Percentiles rank a stretch among this genome's conserved stretches.
These are phyloP conservation scores for Curvularia sp. DNA, from an alignment of 2,329 filamentous ascomycete genomes.

Conservation along the genomic window DNA sequence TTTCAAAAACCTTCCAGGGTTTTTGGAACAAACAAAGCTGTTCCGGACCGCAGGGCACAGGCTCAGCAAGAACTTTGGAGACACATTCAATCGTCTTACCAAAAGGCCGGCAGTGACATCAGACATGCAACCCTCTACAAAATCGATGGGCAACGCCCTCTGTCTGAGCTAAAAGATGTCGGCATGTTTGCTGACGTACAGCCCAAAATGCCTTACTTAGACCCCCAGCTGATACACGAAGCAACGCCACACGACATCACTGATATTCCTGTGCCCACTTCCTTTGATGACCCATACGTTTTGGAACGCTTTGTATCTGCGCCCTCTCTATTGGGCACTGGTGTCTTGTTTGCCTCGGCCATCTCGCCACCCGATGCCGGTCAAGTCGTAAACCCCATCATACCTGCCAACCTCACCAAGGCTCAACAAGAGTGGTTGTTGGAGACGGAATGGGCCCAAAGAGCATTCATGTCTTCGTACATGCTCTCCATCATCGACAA, in stretches of 20 bases:
- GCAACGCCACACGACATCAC: conserved; percentile 32
- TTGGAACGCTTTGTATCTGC: conserved; percentile 30
- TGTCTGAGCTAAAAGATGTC: conserved; percentile 25
- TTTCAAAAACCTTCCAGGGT: conserved; percentile 55
- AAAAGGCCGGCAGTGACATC: conserved; percentile 30
- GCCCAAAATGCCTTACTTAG: conserved; percentile 41
- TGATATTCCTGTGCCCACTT: conserved; percentile 28
- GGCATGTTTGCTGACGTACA: conserved; percentile 25
- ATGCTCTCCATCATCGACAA: conserved; percentile 71
- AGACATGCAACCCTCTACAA: conserved; percentile 41
- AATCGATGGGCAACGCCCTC: conserved; percentile 28
- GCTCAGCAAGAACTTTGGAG: conserved; percentile 50
- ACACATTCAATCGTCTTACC: conserved; percentile 36
- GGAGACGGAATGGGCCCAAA: conserved; percentile 73
- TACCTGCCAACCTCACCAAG: conserved; percentile 64
- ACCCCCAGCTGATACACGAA: conserved; percentile 38
- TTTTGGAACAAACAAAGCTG: conserved; percentile 54
- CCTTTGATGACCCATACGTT: conserved; percentile 33
- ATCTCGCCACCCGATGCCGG: conserved; percentile 32
- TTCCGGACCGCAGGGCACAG: conserved; percentile 50
- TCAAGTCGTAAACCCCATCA: conserved; percentile 50
- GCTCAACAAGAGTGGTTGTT: conserved; percentile 73
- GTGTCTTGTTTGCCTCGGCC: conserved; percentile 47
- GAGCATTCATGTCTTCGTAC: conserved; percentile 72
- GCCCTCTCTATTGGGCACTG: conserved; percentile 25